A percentile compares a stretch with the other conserved stretches of the same genome.
Evolutionary conservation across 352 stramenopile species (phyloP).

Genomic region (Phytophthora pisi): DNA sequence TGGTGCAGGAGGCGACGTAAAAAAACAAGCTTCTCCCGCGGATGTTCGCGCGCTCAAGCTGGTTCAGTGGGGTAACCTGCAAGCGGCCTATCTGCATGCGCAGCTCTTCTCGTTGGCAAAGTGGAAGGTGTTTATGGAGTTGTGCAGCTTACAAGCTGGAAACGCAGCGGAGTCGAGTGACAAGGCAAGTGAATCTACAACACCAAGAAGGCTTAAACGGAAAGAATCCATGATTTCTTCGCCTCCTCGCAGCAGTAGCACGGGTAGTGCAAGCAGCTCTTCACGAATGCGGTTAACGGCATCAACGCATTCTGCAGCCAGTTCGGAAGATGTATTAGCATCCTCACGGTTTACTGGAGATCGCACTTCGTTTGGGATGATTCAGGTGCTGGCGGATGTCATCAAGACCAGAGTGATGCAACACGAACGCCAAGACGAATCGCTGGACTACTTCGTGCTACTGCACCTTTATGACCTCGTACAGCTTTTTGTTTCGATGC

Average conservation of each 20-base stretch:
- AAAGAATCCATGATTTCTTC: constrained; percentile 82
- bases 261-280: constrained; percentile 1
- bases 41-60: constrained; percentile 45
- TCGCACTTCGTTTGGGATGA: constrained; percentile 71
- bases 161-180: constrained; percentile 11
- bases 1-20: constrained; percentile 27
- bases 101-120: constrained; percentile 56
- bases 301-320: constrained; percentile 13
- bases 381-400: constrained; percentile 64
- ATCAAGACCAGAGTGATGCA: constrained; percentile 42
- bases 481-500: constrained; percentile 73
- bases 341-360: constrained; percentile 65
- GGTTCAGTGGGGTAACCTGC: constrained; percentile 60
- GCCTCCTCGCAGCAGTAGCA: constrained; percentile 33
- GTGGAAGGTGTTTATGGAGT: constrained; percentile 81
- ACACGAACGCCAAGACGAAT: constrained; percentile 37
- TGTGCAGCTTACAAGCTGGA: constrained; percentile 58
- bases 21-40: constrained; percentile 25
- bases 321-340: constrained; percentile 15
- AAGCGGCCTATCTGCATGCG: constrained; percentile 54
- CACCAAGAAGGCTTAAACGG: constrained; percentile 39
- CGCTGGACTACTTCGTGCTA: constrained; percentile 60
- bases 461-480: constrained; percentile 54
- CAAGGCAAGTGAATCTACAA: constrained; percentile 8
- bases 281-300: constrained; percentile 15